Base-by-base conservation (phyloP, 2,329 filamentous ascomycete species). In the Madurella fahalii region DNA sequence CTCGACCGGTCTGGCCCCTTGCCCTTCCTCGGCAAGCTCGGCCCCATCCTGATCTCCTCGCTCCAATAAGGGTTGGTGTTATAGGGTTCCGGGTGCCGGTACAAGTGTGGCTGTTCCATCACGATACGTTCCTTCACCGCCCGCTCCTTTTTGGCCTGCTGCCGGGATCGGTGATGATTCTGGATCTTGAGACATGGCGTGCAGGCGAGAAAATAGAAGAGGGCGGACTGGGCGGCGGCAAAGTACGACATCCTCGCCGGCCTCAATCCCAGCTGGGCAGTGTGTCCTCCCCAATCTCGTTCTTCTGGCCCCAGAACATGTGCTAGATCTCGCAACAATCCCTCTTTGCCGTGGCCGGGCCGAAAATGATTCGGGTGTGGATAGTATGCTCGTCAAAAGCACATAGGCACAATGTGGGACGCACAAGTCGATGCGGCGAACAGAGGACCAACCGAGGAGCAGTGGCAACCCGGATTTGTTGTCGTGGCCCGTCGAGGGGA, bases 1-100 rank as follows among this genome's bases (percentile, higher is more conserved):
- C 71, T 81, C 16, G 52, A 51, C 30, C 42, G 73, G 54, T 59
- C 71, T 65, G 67, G 71, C 63, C 67, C 71, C 64, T 71, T 69
- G 56, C 79, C 72, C 69, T 85, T 80, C 64, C 85, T 85, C 32
- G 85, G 85, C 37, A 88, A 79, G 2, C 82, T 84, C 2, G 92
- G 92, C 0, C 92, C 92, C 72, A 92, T 80, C 58, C 77, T 78
- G 61, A 96, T 95, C 71, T 96, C 92, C 67, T 94, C 88, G 32
- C 81, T 77, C 92, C 92, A 96, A 72, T 89, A 90, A 12, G 87
- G 86, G 65, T 96, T 96, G 30, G 90, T 95, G 65, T 85, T 86
- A 64, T 90, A 94, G 1, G 90, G 89, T 43, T 84, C 83, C 1
- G 87, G 91, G 65, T 96, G 91, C 48, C 84, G 79, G 69, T 95